A percentile compares a stretch with the other conserved stretches of the same genome.
Conservation (phyloP, 2,329 filamentous ascomycete species). For the Biscogniauxia sp. region DNA sequence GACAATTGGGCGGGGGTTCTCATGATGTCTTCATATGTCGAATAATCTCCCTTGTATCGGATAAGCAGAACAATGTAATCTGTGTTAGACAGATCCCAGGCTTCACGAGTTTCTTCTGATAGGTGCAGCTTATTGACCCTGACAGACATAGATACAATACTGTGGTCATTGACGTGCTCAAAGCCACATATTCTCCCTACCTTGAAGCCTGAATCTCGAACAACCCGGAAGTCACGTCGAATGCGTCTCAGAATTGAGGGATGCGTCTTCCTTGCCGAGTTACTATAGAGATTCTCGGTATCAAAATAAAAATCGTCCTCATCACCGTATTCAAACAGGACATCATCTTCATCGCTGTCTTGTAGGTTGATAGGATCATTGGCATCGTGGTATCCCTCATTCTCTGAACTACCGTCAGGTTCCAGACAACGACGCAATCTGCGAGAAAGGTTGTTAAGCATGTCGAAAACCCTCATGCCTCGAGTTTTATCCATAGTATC, state of each 20-base stretch:
- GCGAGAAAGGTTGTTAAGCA: conserved; percentile 29
- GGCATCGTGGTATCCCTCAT: conserved; percentile 30
- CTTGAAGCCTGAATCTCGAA: conserved; percentile 66
- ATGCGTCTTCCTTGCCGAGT: background rate
- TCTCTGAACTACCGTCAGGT: conserved; percentile 24
- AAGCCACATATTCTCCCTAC: conserved; percentile 60
- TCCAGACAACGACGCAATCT: conserved; percentile 28
- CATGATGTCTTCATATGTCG: conserved; percentile 53
- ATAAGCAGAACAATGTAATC: conserved; percentile 76
- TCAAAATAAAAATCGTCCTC: conserved; percentile 33
- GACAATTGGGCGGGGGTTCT: conserved; percentile 35
- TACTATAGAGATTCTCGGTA: conserved; percentile 17
- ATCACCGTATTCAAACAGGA: conserved; percentile 27
- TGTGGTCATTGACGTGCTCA: conserved; percentile 36
- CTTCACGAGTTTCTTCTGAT: conserved; percentile 69
- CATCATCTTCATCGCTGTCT: conserved; percentile 23
- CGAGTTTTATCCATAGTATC: conserved; percentile 17
- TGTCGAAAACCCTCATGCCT: conserved; percentile 21
- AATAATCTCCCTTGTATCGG: conserved; percentile 62
- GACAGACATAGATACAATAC: conserved; percentile 64
- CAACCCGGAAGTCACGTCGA: conserved; percentile 57
- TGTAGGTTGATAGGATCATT: conserved; percentile 20
- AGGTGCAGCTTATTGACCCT: conserved; percentile 69
- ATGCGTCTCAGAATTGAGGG: conserved; percentile 37
- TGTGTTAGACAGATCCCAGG: conserved; percentile 66